Percentiles rank a stretch among this genome's conserved stretches.
phyloP scores from a whole-genome alignment of 371 early-diverging fungal genomes.

The Choanephora cucurbitarum region DNA sequence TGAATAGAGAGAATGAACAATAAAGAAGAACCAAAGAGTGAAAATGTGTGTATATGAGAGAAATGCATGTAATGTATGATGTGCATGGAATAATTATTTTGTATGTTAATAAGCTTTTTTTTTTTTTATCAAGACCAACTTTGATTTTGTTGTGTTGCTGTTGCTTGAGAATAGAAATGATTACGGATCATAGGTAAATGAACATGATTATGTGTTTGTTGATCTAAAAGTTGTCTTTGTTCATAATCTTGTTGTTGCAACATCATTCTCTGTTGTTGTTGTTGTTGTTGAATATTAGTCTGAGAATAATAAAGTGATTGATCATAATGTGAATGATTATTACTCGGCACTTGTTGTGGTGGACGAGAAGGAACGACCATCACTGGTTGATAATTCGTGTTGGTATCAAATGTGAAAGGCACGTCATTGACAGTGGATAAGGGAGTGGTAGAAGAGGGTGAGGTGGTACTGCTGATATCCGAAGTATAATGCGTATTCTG shows the following conservation, averaged over 20 bases:
- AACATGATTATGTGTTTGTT: background rate
- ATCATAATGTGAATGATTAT: constrained; percentile 2
- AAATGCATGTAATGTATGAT: too few relatives aligned
- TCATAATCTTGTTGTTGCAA: constrained; percentile 22
- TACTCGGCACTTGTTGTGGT: background rate
- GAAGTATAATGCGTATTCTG: too few relatives aligned
- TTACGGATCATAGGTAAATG: constrained; percentile 16
- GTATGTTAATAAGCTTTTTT: background rate
- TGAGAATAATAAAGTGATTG: background rate
- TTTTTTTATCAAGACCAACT: constrained; percentile 15
- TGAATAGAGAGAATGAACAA: too few relatives aligned
- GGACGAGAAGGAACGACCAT: constrained; percentile 1
- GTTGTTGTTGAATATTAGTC: constrained; percentile 2
- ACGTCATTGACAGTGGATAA: too few relatives aligned
- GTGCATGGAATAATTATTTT: constrained; percentile 2
- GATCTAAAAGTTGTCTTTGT: constrained; percentile 12
- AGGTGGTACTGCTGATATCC: too few relatives aligned
- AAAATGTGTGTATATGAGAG: constrained; percentile 3
- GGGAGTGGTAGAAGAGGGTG: too few relatives aligned
- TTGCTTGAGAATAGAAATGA: background rate
- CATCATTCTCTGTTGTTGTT: constrained; percentile 16
- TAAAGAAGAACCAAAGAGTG: too few relatives aligned
- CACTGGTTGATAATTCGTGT: too few relatives aligned
- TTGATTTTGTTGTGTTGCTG: constrained; percentile 7
- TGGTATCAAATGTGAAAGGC: too few relatives aligned